Percentiles rank a stretch among this genome's conserved stretches.
phyloP scores from a whole-genome alignment of 352 stramenopile species.

The Globisporangium sylvaticum region DNA sequence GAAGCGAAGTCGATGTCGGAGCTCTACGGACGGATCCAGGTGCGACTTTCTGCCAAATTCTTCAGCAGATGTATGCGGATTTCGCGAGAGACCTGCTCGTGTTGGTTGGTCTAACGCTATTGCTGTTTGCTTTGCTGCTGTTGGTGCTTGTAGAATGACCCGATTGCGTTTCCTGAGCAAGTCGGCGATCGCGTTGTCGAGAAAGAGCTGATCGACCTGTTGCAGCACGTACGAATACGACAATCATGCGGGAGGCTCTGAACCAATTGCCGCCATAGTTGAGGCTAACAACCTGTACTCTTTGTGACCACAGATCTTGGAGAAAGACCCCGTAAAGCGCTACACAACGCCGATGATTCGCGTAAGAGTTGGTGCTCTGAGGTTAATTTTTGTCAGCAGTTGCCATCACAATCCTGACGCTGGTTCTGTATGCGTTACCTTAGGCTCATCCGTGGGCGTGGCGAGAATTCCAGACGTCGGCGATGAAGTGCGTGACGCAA shows the following conservation, averaged over 20 bases:
- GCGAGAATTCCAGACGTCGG: conserved; percentile 65
- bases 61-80: not conserved
- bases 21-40: conserved; percentile 90
- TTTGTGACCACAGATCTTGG: conserved; percentile 44
- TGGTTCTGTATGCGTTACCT: not conserved
- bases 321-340: conserved; percentile 62
- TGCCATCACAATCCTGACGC: not conserved
- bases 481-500: conserved; percentile 66
- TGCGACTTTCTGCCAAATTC: conserved; percentile 16
- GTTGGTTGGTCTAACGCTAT: not conserved
- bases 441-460: conserved; percentile 69
- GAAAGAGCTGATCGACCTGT: conserved; percentile 50
- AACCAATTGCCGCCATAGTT: not conserved
- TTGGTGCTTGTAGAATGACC: conserved; percentile 40
- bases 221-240: conserved; percentile 41
- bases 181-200: conserved; percentile 55
- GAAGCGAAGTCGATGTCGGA: conserved; percentile 85
- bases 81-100: not conserved
- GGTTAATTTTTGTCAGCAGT: too few relatives aligned
- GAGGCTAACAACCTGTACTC: not conserved
- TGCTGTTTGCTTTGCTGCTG: not conserved
- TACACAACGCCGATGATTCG: conserved; percentile 67
- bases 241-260: not conserved
- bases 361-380: conserved; percentile 30
- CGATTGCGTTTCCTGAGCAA: conserved; percentile 41